These are phyloP conservation scores for Psophocarpus tetragonolobus DNA, from an alignment of 306 rosid genomes.

Conservation along the genomic window DNA sequence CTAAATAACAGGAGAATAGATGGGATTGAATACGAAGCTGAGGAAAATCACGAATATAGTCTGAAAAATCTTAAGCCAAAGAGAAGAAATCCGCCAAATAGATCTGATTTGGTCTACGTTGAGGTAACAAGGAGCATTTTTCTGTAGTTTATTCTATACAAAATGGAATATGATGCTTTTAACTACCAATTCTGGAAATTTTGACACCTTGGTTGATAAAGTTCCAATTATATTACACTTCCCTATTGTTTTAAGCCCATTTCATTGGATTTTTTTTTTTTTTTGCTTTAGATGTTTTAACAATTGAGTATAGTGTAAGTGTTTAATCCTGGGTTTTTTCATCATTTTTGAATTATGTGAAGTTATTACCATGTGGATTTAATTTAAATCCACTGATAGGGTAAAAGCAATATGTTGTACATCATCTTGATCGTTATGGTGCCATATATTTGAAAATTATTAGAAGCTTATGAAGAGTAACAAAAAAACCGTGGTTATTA, in stretches of 20 bases:
- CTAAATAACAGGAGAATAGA: constrained; percentile 63
- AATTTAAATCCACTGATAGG: neutral
- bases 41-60: constrained; percentile 47
- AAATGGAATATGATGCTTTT: constrained; percentile 28
- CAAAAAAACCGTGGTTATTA: neutral
- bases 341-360: constrained; percentile 12
- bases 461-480: neutral
- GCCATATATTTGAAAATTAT: constrained; percentile 3
- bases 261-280: neutral
- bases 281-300: constrained; percentile 3
- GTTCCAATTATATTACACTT: constrained; percentile 18
- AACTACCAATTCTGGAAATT: constrained; percentile 15
- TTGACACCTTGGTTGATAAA: neutral
- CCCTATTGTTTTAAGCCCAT: neutral
- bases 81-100: constrained; percentile 53
- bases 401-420: neutral
- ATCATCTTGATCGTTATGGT: neutral
- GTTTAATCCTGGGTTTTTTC: neutral
- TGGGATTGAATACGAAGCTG: constrained; percentile 50
- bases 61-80: constrained; percentile 67
- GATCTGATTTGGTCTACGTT: constrained; percentile 57
- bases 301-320: neutral
- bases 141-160: neutral
- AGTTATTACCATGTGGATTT: constrained; percentile 1
- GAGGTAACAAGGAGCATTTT: constrained; percentile 54